Evolutionary conservation across 176 grass and related monocot species (phyloP).

Genomic region (Triticum timopheevii): DNA sequence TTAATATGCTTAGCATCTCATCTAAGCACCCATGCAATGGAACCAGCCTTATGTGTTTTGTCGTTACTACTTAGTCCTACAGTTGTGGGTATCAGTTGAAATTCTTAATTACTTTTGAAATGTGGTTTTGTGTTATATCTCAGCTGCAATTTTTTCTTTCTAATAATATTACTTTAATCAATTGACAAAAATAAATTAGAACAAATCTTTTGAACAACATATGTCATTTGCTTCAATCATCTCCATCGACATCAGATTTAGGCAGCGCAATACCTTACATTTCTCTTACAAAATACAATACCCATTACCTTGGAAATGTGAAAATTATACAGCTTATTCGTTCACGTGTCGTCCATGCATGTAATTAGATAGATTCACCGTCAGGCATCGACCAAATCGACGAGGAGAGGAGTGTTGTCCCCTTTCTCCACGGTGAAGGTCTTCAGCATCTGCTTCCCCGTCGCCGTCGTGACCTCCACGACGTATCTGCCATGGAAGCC

Average conservation of each 20-base stretch:
- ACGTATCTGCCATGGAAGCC: constrained; percentile 63
- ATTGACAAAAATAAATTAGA: too few relatives aligned
- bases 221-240: background rate
- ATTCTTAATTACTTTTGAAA: too few relatives aligned
- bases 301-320: background rate
- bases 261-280: background rate
- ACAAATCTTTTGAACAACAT: too few relatives aligned
- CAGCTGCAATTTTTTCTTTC: too few relatives aligned
- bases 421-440: constrained; percentile 58
- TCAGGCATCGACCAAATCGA: constrained; percentile 12
- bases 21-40: too few relatives aligned
- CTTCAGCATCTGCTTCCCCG: constrained; percentile 29
- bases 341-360: background rate
- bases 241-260: background rate
- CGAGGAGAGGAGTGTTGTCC: background rate
- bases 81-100: too few relatives aligned
- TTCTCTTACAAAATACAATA: background rate
- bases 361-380: background rate
- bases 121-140: too few relatives aligned
- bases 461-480: constrained; percentile 20
- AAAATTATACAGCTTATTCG: background rate
- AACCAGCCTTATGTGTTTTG: too few relatives aligned
- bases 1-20: too few relatives aligned
- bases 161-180: too few relatives aligned
- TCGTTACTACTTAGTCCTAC: too few relatives aligned